Conservation (phyloP, 192 early-diverging fungal genomes). For the Neocallimastix lanati region DNA sequence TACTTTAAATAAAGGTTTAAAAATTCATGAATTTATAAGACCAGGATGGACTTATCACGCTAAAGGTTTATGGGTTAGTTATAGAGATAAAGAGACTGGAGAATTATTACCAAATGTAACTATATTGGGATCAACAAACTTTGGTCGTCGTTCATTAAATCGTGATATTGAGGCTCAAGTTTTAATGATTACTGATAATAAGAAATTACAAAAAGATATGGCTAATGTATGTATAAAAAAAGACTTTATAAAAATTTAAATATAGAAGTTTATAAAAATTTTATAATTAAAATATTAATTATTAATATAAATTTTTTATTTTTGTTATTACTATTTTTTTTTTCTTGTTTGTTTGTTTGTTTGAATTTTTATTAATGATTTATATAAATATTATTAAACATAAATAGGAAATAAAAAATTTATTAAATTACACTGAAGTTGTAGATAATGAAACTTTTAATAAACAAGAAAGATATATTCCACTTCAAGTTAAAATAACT, state of each 20-base stretch:
- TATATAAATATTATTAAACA: no score
- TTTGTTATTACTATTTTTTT: slow-evolving; percentile 1
- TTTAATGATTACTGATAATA: slow-evolving; percentile 49
- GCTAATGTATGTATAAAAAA: slow-evolving; percentile 14
- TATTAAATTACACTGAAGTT: slow-evolving; percentile 17
- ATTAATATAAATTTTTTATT: no score
- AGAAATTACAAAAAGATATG: slow-evolving; percentile 25
- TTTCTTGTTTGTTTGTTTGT: not conserved
- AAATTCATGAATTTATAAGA: slow-evolving; percentile 58
- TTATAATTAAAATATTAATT: no score
- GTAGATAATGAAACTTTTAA: slow-evolving; percentile 30
- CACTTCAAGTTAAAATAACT: slow-evolving; percentile 24
- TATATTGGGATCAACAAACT: slow-evolving; percentile 84
- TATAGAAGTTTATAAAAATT: no score
- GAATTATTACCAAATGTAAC: slow-evolving; percentile 46
- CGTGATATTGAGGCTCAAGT: slow-evolving; percentile 79
- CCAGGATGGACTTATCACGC: slow-evolving; percentile 89
- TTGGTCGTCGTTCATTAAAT: slow-evolving; percentile 68
- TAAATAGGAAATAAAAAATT: slow-evolving; percentile 24
- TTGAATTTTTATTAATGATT: no score
- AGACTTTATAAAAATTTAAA: not conserved
- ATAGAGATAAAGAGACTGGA: slow-evolving; percentile 6
- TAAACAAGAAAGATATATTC: slow-evolving; percentile 25
- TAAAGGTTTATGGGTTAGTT: slow-evolving; percentile 43
- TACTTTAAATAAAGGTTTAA: slow-evolving; percentile 24